phyloP scores from a whole-genome alignment of 352 stramenopile species.

The Phytopythium mirpurense region DNA sequence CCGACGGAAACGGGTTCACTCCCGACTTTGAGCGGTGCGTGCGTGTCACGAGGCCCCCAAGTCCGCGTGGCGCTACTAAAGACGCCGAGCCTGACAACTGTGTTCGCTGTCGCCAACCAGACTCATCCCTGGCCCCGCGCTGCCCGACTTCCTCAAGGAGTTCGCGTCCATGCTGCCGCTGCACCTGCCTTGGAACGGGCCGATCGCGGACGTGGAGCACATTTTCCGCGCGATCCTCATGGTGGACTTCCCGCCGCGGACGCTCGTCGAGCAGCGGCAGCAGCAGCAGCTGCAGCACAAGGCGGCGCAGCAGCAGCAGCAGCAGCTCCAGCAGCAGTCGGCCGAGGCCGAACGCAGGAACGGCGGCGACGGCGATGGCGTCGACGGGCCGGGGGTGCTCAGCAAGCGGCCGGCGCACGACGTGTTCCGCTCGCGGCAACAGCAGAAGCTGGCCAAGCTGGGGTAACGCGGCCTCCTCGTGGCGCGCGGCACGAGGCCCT shows the following conservation, averaged over 20 bases:
- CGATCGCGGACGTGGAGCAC: constrained; percentile 82
- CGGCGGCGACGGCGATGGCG: constrained; percentile 28
- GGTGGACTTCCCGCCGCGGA: constrained; percentile 73
- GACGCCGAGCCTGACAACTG: background rate
- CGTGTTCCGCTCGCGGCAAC: constrained; percentile 80
- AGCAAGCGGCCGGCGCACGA: constrained; percentile 83
- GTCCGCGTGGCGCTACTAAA: no score
- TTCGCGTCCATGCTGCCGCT: constrained; percentile 80
- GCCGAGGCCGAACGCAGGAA: constrained; percentile 36
- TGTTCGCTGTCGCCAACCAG: constrained; percentile 13
- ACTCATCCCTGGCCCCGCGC: constrained; percentile 61
- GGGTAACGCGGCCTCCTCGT: constrained; percentile 21
- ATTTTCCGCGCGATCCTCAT: constrained; percentile 81
- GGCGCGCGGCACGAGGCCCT: no score
- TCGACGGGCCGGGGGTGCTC: constrained; percentile 40
- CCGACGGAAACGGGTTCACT: constrained; percentile 19
- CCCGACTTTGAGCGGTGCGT: constrained; percentile 41
- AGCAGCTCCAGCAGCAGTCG: constrained; percentile 49
- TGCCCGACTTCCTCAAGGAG: constrained; percentile 84
- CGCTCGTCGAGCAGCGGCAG: constrained; percentile 64
- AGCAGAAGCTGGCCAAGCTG: constrained; percentile 82
- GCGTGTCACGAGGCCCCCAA: no score
- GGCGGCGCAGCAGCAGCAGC: constrained; percentile 42
- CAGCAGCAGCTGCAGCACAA: constrained; percentile 63
- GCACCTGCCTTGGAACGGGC: constrained; percentile 80